These are phyloP conservation scores for Ganoderma meredithae DNA, from an alignment of 1,284 basidiomycete species.

Conservation along the genomic window DNA sequence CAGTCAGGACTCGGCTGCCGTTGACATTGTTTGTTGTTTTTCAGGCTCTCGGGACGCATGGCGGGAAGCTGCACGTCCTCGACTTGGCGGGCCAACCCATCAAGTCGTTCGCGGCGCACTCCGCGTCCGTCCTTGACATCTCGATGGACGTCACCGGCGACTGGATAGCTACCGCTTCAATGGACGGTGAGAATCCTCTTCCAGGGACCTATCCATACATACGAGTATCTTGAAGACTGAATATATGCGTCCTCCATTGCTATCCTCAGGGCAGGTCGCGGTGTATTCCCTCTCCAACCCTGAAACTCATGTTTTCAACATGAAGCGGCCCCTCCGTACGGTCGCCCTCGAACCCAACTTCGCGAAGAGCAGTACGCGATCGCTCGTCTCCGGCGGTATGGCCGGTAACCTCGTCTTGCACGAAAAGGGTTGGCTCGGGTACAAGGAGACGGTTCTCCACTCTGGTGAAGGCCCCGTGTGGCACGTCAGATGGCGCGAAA, in stretches of 20 bases:
- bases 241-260: background rate
- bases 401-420: conserved; percentile 86
- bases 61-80: conserved; percentile 90
- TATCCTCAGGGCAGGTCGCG: conserved; percentile 80
- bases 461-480: conserved; percentile 95
- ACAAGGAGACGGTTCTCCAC: conserved; percentile 90
- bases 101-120: conserved; percentile 92
- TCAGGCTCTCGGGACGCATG: conserved; percentile 90
- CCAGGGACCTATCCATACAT: background rate
- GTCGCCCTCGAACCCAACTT: conserved; percentile 94
- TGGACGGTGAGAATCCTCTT: conserved; percentile 79
- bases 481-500: conserved; percentile 87
- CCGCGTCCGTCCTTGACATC: conserved; percentile 90
- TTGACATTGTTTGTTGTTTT: conserved; percentile 14
- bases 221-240: background rate
- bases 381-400: conserved; percentile 94
- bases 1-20: background rate
- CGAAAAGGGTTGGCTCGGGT: conserved; percentile 97
- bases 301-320: conserved; percentile 90
- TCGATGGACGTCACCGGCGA: conserved; percentile 87
- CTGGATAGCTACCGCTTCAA: conserved; percentile 92
- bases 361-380: conserved; percentile 80
- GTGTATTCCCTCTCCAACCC: conserved; percentile 86
- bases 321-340: conserved; percentile 92
- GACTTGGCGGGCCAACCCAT: conserved; percentile 83